Evolutionary conservation across 148 eudicot species (phyloP).

Genomic region (Selenicereus undatus): DNA sequence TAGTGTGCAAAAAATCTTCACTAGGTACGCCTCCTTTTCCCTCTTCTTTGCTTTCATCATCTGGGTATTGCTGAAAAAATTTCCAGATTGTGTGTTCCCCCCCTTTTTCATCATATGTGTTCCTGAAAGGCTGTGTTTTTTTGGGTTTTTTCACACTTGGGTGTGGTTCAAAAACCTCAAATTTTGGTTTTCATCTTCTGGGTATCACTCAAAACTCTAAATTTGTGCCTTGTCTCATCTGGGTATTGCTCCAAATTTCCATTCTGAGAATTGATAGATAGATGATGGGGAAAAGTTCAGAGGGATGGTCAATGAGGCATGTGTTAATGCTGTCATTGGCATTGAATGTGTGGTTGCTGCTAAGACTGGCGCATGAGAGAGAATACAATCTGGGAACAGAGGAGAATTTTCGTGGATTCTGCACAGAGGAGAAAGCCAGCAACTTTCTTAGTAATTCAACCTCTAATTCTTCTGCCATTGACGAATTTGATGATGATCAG

Average conservation of each 20-base stretch:
- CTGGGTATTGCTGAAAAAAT: not conserved
- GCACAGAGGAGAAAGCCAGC: not conserved
- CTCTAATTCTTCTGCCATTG: not conserved
- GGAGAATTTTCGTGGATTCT: not conserved
- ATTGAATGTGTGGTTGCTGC: not conserved
- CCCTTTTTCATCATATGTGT: not conserved
- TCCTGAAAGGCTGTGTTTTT: not conserved
- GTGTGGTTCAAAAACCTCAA: not conserved
- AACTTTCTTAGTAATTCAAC: not conserved
- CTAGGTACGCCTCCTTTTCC: not conserved
- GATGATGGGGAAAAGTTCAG: not conserved
- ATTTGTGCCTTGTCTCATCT: not conserved
- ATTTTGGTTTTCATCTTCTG: not conserved
- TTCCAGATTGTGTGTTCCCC: not conserved
- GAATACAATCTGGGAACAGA: not conserved
- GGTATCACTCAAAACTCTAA: not conserved
- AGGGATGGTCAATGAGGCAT: not conserved
- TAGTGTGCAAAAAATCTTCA: not conserved
- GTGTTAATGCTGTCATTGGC: not conserved
- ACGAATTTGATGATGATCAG: slow-evolving; percentile 5
- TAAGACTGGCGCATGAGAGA: not conserved
- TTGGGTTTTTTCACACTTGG: too few species aligned
- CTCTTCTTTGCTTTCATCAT: not conserved
- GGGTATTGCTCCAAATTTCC: not conserved
- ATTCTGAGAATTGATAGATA: not conserved